Evolutionary conservation across 768 basidiomycete genomes (phyloP).

Genomic region (Podaxis pistillaris): DNA sequence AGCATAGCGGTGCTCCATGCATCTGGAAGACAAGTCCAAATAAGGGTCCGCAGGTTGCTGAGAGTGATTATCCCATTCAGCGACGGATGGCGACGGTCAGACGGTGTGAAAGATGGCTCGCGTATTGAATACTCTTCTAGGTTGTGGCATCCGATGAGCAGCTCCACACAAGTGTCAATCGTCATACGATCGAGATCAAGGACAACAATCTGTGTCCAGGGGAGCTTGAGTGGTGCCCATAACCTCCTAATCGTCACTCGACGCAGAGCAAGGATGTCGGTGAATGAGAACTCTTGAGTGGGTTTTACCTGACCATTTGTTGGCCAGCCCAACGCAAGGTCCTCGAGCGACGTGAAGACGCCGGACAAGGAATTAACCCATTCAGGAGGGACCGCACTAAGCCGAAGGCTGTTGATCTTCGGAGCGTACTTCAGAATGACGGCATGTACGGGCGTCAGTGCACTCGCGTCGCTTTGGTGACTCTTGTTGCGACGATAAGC

Average conservation of each 20-base stretch:
- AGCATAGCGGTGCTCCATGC: constrained; percentile 11
- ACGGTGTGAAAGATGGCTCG: constrained; percentile 9
- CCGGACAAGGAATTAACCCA: not conserved
- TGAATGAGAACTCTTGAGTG: not conserved
- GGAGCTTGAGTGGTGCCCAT: constrained; percentile 8
- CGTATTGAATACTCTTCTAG: constrained; percentile 8
- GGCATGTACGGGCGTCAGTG: not conserved
- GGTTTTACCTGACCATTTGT: not conserved
- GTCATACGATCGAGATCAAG: constrained; percentile 11
- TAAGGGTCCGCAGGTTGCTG: not conserved
- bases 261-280: constrained; percentile 1
- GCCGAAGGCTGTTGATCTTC: not conserved
- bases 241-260: constrained; percentile 3
- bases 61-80: constrained; percentile 9
- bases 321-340: constrained; percentile 3
- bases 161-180: constrained; percentile 10
- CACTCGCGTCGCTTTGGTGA: not conserved
- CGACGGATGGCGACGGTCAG: constrained; percentile 11
- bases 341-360: not conserved
- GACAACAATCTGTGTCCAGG: constrained; percentile 10
- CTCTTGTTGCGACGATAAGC: not conserved
- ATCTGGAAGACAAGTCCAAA: constrained; percentile 8
- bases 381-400: constrained; percentile 5
- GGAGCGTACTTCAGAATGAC: constrained; percentile 3
- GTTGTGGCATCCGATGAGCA: constrained; percentile 2